These are phyloP conservation scores for Penicillium ucsense DNA, from an alignment of 495 filamentous ascomycete species.

Conservation along the genomic window DNA sequence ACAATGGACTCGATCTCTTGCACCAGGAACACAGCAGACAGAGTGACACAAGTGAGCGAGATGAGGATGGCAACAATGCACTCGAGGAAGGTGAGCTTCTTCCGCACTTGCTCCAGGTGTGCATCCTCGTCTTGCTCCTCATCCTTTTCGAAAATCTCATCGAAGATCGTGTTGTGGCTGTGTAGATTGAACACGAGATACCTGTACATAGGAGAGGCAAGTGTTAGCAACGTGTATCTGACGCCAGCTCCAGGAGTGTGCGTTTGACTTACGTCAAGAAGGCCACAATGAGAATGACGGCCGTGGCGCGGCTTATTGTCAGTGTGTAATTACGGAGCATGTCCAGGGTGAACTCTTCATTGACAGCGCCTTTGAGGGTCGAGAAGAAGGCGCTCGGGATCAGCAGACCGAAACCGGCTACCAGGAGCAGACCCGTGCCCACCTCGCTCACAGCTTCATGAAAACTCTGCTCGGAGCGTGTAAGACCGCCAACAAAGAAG, in stretches of 20 bases:
- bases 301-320: slow-evolving; percentile 63
- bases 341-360: slow-evolving; percentile 19
- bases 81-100: slow-evolving; percentile 73
- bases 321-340: slow-evolving; percentile 42
- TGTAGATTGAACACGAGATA: slow-evolving; percentile 75
- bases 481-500: slow-evolving; percentile 68
- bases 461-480: slow-evolving; percentile 56
- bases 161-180: slow-evolving; percentile 75
- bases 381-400: slow-evolving; percentile 72
- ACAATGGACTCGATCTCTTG: slow-evolving; percentile 71
- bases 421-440: slow-evolving; percentile 68
- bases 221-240: slow-evolving; percentile 4
- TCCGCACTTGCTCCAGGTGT: slow-evolving; percentile 49
- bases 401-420: slow-evolving; percentile 72
- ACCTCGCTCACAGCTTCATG: slow-evolving; percentile 72
- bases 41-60: slow-evolving; percentile 61
- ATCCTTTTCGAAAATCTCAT: slow-evolving; percentile 58
- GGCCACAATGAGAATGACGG: slow-evolving; percentile 70
- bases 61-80: slow-evolving; percentile 57
- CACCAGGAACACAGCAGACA: slow-evolving; percentile 78
- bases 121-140: slow-evolving; percentile 62
- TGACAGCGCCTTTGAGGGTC: slow-evolving; percentile 40
- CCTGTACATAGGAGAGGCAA: slow-evolving; percentile 20
- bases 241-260: no score
- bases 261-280: slow-evolving; percentile 45